A percentile compares a stretch with the other conserved stretches of the same genome.
Evolutionary conservation across 306 rosid species (phyloP).

Genomic region (Rubus parviflorus): DNA sequence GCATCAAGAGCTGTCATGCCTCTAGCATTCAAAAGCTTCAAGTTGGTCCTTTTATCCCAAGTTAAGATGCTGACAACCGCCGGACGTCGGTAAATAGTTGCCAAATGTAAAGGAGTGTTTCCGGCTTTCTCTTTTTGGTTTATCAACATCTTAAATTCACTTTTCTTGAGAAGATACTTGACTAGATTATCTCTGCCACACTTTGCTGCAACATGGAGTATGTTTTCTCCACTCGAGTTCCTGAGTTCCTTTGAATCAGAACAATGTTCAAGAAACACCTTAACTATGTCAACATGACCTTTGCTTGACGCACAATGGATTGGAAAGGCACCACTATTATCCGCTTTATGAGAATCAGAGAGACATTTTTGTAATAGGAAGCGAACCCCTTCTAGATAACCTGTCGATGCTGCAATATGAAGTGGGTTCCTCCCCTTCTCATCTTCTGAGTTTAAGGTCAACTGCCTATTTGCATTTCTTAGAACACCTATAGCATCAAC

Average conservation of each 20-base stretch:
- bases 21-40: background rate
- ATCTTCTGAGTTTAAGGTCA: background rate
- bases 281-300: conserved; percentile 2
- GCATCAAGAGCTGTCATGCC: background rate
- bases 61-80: conserved; percentile 2
- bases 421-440: conserved; percentile 10
- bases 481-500: too few species aligned
- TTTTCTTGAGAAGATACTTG: background rate
- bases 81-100: background rate
- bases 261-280: conserved; percentile 1
- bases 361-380: background rate
- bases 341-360: background rate
- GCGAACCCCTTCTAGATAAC: conserved; percentile 31
- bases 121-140: conserved; percentile 18
- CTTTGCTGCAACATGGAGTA: conserved; percentile 11
- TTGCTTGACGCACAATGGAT: conserved; percentile 15
- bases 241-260: conserved; percentile 13
- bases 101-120: conserved; percentile 40
- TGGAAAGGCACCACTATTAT: conserved; percentile 18
- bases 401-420: conserved; percentile 23
- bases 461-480: too few species aligned
- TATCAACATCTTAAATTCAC: background rate
- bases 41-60: conserved; percentile 4
- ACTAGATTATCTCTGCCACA: conserved; percentile 20
- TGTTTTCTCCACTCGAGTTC: background rate